Percentiles rank a stretch among this genome's conserved stretches.
These are phyloP conservation scores for Penicillium roqueforti DNA, from an alignment of 495 filamentous ascomycete species.

Conservation along the genomic window DNA sequence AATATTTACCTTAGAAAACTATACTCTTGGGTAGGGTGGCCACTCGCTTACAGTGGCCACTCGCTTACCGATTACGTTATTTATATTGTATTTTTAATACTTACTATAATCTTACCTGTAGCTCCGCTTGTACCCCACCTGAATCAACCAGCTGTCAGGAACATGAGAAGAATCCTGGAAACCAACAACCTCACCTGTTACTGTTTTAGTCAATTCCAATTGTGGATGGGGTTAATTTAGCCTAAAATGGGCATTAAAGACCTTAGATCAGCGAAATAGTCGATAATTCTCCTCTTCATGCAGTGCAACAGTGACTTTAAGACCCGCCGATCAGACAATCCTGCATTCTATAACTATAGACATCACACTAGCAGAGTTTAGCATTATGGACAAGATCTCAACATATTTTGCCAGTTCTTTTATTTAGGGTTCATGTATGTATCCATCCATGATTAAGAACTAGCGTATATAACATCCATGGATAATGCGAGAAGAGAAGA, in stretches of 20 bases:
- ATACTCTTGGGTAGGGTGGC: too few relatives aligned
- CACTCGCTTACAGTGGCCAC: too few relatives aligned
- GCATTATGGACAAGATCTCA: background rate
- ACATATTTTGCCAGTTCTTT: background rate
- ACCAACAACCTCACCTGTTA: background rate
- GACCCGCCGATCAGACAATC: background rate
- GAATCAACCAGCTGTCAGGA: constrained; percentile 30
- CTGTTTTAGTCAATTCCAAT: background rate
- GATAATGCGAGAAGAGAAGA: background rate
- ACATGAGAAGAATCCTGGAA: constrained; percentile 6
- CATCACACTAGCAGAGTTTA: background rate
- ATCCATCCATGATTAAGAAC: background rate
- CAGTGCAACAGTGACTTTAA: background rate
- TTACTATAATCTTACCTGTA: background rate
- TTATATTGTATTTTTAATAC: background rate
- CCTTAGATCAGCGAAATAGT: background rate
- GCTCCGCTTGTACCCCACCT: constrained; percentile 15
- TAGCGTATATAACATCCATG: background rate
- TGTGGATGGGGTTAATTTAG: background rate
- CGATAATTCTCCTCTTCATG: background rate
- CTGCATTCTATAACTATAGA: background rate
- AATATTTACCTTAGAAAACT: too few relatives aligned
- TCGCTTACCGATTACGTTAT: too few relatives aligned
- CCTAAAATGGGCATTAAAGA: background rate
- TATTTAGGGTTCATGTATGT: background rate